Base-by-base conservation (phyloP, 2,329 filamentous ascomycete genomes). In the Clonostachys byssicola region DNA sequence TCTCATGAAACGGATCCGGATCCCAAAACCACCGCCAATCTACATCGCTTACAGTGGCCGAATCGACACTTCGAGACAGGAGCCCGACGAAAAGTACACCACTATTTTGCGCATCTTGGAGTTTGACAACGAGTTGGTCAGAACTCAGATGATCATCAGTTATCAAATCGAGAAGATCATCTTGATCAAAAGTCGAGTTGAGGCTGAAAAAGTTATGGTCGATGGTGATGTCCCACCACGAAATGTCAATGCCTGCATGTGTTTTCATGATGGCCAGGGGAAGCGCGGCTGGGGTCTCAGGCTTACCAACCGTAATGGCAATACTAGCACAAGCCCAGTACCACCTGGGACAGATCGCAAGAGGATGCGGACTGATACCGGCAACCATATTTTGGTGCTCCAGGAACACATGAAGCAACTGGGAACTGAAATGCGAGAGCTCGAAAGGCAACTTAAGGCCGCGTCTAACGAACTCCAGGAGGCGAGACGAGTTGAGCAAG, bases 141-240 rank as follows among this genome's bases (percentile, higher is more conserved):
- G 84, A 44, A 87, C 90, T 51, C 85, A 91, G 49, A 72, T 97
- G 42, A 86, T 99, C 58, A 94, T 97, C 61, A 86, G 85, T 51
- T 79, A 90, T 55, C 69, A 72, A 7, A 89, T 96, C 45, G 94
- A 99, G 51, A 92, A 96, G 63, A 82, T 86, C 8, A 80, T 96
- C 6, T 73, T 99, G 1, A 82, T 96, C 46, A 74, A 83, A 47
- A 74, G 85, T 33, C 74, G 88, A 30, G 65, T 74, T 2, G 78
- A 89, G 47, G 94, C 86, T 2, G 74, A 85, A 40, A 68, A 74
- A 5, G 78, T 88, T 42, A 88, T 96, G 78, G 81, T 86, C 50
- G 74, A 77, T 46, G 74, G 72, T 18, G 69, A 69, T 39, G 72
- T 71, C 5, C 65, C 68, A n/a, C 83, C 85, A 1, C 74, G 67